Conservation (phyloP, 2,329 filamentous ascomycete species). For the Teratosphaeria destructans region DNA sequence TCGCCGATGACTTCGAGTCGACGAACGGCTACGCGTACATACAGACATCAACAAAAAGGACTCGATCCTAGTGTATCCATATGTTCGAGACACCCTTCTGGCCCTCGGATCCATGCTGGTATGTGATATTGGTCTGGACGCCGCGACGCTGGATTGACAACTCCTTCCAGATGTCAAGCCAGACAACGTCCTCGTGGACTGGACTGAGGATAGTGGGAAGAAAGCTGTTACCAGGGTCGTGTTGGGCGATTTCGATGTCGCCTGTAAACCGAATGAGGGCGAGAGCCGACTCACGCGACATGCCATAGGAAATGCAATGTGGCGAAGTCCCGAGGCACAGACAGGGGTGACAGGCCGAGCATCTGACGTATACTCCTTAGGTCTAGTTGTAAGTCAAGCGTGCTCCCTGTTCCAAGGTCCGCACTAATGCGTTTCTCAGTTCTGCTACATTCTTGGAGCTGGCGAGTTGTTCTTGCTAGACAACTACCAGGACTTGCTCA, state of each 20-base stretch:
- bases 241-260: conserved; percentile 30
- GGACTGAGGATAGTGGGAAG: conserved; percentile 23
- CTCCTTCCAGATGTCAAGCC: conserved; percentile 29
- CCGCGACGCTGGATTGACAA: conserved; percentile 14
- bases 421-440: conserved; percentile 20
- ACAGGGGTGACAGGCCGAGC: conserved; percentile 25
- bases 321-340: conserved; percentile 32
- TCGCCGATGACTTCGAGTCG: not conserved
- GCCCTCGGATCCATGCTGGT: conserved; percentile 28
- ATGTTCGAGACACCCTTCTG: conserved; percentile 26
- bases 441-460: conserved; percentile 25
- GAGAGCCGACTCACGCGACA: conserved; percentile 16
- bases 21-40: conserved; percentile 25
- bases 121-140: conserved; percentile 8
- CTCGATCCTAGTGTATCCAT: conserved; percentile 25
- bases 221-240: conserved; percentile 24
- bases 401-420: conserved; percentile 4
- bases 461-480: conserved; percentile 23
- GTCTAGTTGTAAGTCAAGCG: conserved; percentile 26
- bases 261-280: conserved; percentile 23
- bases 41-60: conserved; percentile 24
- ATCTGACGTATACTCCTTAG: conserved; percentile 31
- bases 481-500: conserved; percentile 22
- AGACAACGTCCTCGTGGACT: conserved; percentile 30
- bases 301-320: conserved; percentile 30